Evolutionary conservation across 129 eudicot species (phyloP).

Genomic region (Silybum marianum): DNA sequence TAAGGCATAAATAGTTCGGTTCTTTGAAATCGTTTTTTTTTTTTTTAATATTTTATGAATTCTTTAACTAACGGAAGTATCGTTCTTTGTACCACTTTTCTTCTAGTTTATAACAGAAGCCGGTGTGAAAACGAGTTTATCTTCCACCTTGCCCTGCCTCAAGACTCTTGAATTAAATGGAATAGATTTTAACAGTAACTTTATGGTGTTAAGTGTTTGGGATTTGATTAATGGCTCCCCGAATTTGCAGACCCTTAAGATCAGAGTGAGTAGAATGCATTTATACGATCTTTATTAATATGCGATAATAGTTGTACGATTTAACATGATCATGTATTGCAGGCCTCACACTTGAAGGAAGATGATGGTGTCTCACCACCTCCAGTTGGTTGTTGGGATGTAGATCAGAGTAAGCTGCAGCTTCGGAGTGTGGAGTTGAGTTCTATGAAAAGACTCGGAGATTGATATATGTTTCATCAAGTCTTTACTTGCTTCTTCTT

Average conservation of each 20-base stretch:
- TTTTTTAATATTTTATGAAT: background rate
- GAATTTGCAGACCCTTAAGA: slow-evolving; percentile 13
- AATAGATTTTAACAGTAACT: background rate
- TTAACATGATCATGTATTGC: background rate
- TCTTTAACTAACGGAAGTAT: slow-evolving; percentile 4
- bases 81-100: background rate
- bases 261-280: background rate
- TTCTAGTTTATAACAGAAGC: background rate
- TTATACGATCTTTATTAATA: background rate
- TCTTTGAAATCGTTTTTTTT: no score
- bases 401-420: background rate
- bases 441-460: background rate
- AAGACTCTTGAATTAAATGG: background rate
- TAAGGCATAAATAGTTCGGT: background rate
- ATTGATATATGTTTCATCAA: slow-evolving; percentile 4
- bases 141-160: slow-evolving; percentile 1
- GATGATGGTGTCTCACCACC: background rate
- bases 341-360: background rate
- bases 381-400: background rate
- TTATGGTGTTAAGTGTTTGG: background rate
- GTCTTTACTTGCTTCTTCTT: slow-evolving; percentile 16
- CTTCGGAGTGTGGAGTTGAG: slow-evolving; percentile 11
- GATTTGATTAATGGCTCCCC: slow-evolving; percentile 8
- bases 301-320: background rate
- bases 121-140: background rate